Base-by-base conservation (phyloP, 2,329 filamentous ascomycete genomes). In the Clarireedia paspali region DNA sequence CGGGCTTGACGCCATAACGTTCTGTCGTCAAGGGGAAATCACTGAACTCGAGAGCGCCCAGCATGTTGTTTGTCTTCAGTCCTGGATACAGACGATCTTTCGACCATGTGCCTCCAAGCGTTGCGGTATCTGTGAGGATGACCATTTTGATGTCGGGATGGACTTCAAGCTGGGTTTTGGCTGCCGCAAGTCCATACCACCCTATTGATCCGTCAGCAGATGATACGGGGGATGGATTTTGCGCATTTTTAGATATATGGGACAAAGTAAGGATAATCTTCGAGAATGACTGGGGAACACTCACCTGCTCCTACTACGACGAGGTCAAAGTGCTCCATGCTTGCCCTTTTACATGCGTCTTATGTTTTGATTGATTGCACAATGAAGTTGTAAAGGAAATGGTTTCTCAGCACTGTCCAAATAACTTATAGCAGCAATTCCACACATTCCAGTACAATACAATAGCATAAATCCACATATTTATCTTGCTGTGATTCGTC, bases 31-130 rank as follows among this genome's bases (percentile, higher is more conserved):
- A 86, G 17, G 86, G 85, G 58, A 88, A 89, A 63, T 89, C 88
- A 0, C 82, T 81, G 64, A 81, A 90, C 68, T 91, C 85, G 62
- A 85, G 89, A 0, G 82, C 86, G 2, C 87, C 87, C 10, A 85
- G 68, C 67, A 89, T 78, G 64, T 91, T 91, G 70, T 92, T 91
- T 53, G 81, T 84, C 64, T 83, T 87, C 49, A 92, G 75, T 1
- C 81, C 83, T 0, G 83, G 80, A 67, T 91, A 87, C 0, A 89
- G 70, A 1, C 86, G 78, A 39, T 85, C 74, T 55, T 81, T 74
- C 7, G 83, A 79, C 88, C 87, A 91, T 15, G 83, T 82, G 4
- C 88, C 88, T 1, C 88, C 88, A 5, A 84, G 64, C 0, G 79
- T 79, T 12, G 74, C 67, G 10, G 76, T 74, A 5, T 75, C 71